Evolutionary conservation across 768 basidiomycete genomes (phyloP).

Genomic region (Suillus subaureus): DNA sequence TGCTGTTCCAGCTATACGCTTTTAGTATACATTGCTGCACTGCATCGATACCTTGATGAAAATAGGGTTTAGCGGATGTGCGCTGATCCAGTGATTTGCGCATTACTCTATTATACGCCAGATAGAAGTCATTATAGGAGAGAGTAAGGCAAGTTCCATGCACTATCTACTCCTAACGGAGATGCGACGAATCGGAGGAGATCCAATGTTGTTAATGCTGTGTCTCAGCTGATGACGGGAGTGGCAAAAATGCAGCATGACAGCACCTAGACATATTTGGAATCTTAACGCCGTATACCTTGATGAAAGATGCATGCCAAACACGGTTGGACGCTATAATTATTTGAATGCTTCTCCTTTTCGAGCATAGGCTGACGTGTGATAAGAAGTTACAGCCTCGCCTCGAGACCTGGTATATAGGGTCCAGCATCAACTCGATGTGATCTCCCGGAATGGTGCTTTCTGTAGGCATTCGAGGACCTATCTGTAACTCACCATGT

Average conservation of each 20-base stretch:
- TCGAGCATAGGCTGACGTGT: neutral
- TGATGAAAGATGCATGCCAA: neutral
- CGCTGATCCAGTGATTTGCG: neutral
- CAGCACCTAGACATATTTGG: neutral
- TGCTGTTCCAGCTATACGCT: neutral
- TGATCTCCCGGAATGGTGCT: neutral
- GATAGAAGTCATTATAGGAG: neutral
- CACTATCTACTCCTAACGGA: neutral
- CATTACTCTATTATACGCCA: neutral
- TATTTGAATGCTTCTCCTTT: neutral
- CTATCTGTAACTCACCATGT: neutral
- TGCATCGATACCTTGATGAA: neutral
- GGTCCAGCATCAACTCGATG: neutral
- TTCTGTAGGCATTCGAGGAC: neutral
- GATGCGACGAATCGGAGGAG: neutral
- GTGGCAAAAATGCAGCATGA: neutral
- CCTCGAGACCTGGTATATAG: neutral
- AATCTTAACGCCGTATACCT: neutral
- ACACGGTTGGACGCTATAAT: neutral
- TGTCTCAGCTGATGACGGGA: conserved; percentile 4
- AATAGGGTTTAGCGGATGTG: neutral
- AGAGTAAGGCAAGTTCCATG: neutral
- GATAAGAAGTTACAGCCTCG: neutral
- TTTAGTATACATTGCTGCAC: neutral
- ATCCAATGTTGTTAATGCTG: neutral